phyloP scores from a whole-genome alignment of 805 yeast genomes.

The Torulaspora maleeae region DNA sequence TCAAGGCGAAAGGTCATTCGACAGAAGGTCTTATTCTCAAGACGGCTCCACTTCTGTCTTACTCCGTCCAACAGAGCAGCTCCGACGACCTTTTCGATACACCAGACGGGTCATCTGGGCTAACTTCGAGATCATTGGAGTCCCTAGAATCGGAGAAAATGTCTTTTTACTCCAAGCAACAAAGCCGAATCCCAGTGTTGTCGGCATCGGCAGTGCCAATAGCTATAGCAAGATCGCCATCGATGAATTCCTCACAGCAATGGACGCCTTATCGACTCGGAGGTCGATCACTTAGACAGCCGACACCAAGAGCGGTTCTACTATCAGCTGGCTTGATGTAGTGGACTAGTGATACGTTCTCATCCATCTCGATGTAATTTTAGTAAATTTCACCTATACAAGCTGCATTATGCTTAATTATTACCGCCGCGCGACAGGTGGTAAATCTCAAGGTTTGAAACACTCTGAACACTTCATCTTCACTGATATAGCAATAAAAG shows the following conservation, averaged over 20 bases:
- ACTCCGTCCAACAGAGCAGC: constrained; percentile 10
- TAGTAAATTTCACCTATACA: not conserved
- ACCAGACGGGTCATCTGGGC: not conserved
- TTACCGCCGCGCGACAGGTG: not conserved
- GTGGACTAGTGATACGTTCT: not conserved
- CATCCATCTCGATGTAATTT: not conserved
- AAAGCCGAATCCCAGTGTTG: constrained; percentile 16
- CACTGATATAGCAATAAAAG: too few relatives aligned
- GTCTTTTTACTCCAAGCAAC: constrained; percentile 12
- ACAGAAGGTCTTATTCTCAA: constrained; percentile 16
- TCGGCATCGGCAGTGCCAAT: constrained; percentile 2
- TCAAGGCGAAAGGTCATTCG: not conserved
- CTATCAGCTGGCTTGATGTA: constrained; percentile 8
- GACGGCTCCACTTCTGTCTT: constrained; percentile 20
- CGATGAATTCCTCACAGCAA: constrained; percentile 4
- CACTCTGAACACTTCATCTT: not conserved
- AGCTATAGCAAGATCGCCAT: constrained; percentile 1
- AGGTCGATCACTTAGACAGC: constrained; percentile 15
- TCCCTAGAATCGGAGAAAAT: constrained; percentile 14
- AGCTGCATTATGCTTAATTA: not conserved
- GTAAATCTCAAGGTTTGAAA: not conserved
- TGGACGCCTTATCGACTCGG: constrained; percentile 15
- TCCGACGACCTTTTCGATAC: constrained; percentile 5
- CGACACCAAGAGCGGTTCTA: constrained; percentile 25
- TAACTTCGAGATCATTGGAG: constrained; percentile 6